Conservation (phyloP, 495 filamentous ascomycete genomes). For the Delitschia confertaspora region DNA sequence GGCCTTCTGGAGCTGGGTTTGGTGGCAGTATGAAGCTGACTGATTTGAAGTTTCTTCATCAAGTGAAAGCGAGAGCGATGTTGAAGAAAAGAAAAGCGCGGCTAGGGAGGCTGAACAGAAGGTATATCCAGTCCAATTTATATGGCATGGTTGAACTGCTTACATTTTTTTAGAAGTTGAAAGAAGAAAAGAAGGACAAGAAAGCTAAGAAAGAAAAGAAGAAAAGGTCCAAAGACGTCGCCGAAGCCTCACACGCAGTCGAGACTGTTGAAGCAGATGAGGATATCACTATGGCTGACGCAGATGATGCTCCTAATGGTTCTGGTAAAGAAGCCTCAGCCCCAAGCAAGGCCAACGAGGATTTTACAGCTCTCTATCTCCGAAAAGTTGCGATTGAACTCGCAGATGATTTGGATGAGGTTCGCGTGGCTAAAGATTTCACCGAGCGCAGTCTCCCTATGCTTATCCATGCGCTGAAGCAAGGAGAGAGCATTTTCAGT, state of each 20-base stretch:
- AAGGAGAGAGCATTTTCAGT: conserved; percentile 40
- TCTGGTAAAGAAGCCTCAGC: neutral
- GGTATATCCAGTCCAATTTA: too few species aligned
- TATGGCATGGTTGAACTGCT: too few species aligned
- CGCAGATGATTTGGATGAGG: conserved; percentile 59
- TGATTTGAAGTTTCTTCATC: conserved; percentile 5
- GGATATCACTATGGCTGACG: neutral
- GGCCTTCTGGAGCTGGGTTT: neutral
- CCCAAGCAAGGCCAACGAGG: conserved; percentile 2
- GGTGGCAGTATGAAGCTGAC: neutral
- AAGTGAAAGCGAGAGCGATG: conserved; percentile 14
- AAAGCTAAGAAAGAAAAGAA: too few species aligned
- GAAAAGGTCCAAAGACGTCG: too few species aligned
- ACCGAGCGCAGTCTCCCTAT: conserved; percentile 50
- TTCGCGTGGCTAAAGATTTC: conserved; percentile 60
- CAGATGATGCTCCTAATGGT: neutral
- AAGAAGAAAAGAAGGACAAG: too few species aligned
- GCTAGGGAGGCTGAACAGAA: neutral
- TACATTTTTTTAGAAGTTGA: too few species aligned
- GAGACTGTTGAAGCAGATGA: neutral
- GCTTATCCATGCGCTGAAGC: conserved; percentile 56
- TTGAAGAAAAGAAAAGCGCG: neutral
- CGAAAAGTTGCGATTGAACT: conserved; percentile 56
- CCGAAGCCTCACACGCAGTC: too few species aligned
- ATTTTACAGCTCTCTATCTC: conserved; percentile 44